Base-by-base conservation (phyloP, 176 grass and related monocot species). In the Ananas comosus region DNA sequence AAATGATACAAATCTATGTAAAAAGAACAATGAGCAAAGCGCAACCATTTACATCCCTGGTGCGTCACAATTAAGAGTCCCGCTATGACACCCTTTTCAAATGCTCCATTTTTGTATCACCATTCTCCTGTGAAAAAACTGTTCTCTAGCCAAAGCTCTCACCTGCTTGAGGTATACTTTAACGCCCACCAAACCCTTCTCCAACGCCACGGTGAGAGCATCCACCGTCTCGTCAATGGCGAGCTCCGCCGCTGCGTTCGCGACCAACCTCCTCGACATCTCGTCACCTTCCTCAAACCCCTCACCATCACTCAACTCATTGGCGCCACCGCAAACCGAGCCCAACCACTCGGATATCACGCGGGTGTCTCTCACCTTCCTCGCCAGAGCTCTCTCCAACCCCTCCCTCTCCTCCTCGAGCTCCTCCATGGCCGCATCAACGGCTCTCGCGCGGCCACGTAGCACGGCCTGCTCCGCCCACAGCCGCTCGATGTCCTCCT, bases 61-160 rank as follows among this genome's bases (percentile, higher is more conserved):
- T 6, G 33, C 4, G 29, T 4, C 29, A 33, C 29, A 33, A 33
- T 42, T 42, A 13, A 56, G 52, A 13, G 13, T 56, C 12, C 12
- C 16, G 13, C 12, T 22, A 61, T 10, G 56, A 61, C 14, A 22
- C 9, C 9, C 56, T 61, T 61, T 61, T 61, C 9, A 19, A 22
- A 61, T 61, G 8, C 56, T 21, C 56, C 56, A 61, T 21, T 18
- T 9, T 61, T 61, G 3, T 57, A 13, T 57, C 13, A 57, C 3
- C 53, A 13, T 16, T 57, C n/a, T 17, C n/a, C 53, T 21, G 23
- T 71, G 67, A 52, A 85, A 76, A 72, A 80, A 85, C 1, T 85
- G 72, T 49, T 85, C 67, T 48, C 82, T 76, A 10, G 77, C 42
- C 25, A 85, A 74, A 14, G 49, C 3, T 65, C 74, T 85, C 24